Conservation (phyloP, 139 green algal genomes). For the Coccomyxa sp. region DNA sequence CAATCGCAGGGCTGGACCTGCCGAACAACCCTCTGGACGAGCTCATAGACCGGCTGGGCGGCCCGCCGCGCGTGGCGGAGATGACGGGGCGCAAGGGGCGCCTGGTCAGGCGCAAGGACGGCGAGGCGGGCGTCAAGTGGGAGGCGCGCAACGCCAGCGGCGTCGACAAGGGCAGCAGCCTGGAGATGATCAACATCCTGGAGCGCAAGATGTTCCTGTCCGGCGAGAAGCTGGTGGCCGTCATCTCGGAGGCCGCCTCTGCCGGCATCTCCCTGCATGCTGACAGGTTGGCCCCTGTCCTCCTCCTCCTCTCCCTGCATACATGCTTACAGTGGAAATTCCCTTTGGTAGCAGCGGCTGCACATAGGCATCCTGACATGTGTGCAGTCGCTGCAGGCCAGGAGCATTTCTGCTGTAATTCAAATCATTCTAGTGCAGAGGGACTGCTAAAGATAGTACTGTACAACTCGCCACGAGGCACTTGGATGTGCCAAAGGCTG, state of each 20-base stretch:
- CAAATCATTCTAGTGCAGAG: no score
- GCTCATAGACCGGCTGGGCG: slow-evolving; percentile 61
- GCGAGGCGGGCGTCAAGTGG: slow-evolving; percentile 31
- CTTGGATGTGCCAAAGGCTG: no score
- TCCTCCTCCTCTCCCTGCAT: background rate
- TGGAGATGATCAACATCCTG: slow-evolving; percentile 66
- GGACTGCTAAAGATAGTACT: no score
- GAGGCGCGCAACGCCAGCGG: slow-evolving; percentile 36
- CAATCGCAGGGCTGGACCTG: slow-evolving; percentile 32
- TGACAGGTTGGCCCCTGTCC: slow-evolving; percentile 37
- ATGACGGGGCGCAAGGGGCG: slow-evolving; percentile 65
- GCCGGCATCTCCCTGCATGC: slow-evolving; percentile 83
- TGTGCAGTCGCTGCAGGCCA: no score
- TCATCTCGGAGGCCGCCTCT: slow-evolving; percentile 75
- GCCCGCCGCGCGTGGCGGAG: slow-evolving; percentile 53
- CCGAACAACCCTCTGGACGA: slow-evolving; percentile 51
- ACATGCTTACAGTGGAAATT: no score
- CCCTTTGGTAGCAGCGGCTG: no score
- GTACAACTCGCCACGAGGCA: no score
- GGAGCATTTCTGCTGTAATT: no score
- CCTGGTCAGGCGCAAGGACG: slow-evolving; percentile 31
- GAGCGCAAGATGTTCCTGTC: slow-evolving; percentile 69
- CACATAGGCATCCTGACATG: no score
- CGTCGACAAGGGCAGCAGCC: slow-evolving; percentile 27
- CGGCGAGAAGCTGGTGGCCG: slow-evolving; percentile 55